phyloP scores from a whole-genome alignment of 2,329 filamentous ascomycete species.

The Simplicillium sp. region DNA sequence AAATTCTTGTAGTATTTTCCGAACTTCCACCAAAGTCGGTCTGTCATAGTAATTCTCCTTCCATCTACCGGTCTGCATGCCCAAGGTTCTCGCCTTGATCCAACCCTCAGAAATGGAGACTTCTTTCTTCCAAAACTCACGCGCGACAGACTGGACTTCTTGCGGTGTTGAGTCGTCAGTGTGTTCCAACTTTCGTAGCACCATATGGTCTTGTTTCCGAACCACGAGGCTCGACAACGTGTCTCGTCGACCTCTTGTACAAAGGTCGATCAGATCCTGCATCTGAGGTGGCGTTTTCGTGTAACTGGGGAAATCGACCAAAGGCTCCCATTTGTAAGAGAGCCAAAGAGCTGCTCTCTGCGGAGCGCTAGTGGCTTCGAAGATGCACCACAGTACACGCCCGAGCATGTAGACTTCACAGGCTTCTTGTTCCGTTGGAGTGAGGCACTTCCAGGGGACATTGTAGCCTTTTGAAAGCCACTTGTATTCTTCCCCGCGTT shows the following conservation, averaged over 20 bases:
- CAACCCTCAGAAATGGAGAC: neutral
- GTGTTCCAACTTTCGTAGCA: slow-evolving; percentile 26
- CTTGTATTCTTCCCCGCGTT: slow-evolving; percentile 31
- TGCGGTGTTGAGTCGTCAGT: slow-evolving; percentile 22
- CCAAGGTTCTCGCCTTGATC: slow-evolving; percentile 2
- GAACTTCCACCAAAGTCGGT: slow-evolving; percentile 35
- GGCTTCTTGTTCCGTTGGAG: slow-evolving; percentile 39
- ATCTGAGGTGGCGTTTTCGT: slow-evolving; percentile 34
- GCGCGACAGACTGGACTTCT: slow-evolving; percentile 1
- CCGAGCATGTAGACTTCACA: slow-evolving; percentile 56
- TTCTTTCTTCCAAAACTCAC: neutral
- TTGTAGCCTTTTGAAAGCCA: slow-evolving; percentile 44
- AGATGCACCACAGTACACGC: slow-evolving; percentile 52
- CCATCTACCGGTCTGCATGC: slow-evolving; percentile 32
- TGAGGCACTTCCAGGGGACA: slow-evolving; percentile 45
- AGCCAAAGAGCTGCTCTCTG: slow-evolving; percentile 48
- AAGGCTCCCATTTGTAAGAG: slow-evolving; percentile 47
- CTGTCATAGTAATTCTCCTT: slow-evolving; percentile 40
- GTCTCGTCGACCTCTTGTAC: slow-evolving; percentile 37
- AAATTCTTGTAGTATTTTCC: slow-evolving; percentile 13
- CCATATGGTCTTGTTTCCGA: slow-evolving; percentile 34
- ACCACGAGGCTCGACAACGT: slow-evolving; percentile 35
- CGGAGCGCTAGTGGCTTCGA: slow-evolving; percentile 49
- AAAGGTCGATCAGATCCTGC: slow-evolving; percentile 38
- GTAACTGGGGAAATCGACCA: slow-evolving; percentile 46